phyloP scores from a whole-genome alignment of 768 basidiomycete genomes.

The Mycena albidolilacea region DNA sequence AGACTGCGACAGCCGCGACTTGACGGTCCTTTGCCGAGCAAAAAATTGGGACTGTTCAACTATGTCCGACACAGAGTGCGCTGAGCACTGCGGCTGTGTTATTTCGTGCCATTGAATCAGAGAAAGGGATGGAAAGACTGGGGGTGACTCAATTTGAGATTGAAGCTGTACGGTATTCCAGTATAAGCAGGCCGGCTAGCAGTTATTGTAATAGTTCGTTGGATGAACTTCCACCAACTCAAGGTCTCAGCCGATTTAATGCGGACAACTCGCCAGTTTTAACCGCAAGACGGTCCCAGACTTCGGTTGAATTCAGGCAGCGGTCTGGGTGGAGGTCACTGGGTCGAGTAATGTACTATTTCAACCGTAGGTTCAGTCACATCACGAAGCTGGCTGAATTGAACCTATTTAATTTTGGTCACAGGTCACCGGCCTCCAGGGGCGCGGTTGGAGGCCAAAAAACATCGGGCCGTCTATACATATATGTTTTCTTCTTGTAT shows the following conservation, averaged over 20 bases:
- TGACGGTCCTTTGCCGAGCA: constrained; percentile 1
- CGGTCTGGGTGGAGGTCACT: no score
- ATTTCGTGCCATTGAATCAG: constrained; percentile 1
- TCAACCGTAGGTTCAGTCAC: no score
- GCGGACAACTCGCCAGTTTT: no score
- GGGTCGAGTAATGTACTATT: no score
- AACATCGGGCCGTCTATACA: no score
- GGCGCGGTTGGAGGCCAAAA: no score
- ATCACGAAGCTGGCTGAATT: no score
- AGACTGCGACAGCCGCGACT: not conserved
- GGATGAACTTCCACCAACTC: constrained; percentile 1
- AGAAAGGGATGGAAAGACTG: not conserved
- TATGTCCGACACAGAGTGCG: not conserved
- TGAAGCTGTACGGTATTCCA: constrained; percentile 2
- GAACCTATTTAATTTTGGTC: no score
- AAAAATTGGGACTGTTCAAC: not conserved
- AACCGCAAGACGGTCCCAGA: no score
- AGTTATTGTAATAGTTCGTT: not conserved
- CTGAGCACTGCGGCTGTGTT: not conserved
- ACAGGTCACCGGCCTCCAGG: no score
- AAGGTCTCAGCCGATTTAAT: not conserved
- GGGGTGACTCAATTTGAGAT: constrained; percentile 1
- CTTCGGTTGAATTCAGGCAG: no score
- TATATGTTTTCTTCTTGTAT: no score
- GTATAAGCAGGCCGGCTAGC: not conserved